phyloP scores from a whole-genome alignment of 2,329 filamentous ascomycete species.

The Uncinocarpus reesii region DNA sequence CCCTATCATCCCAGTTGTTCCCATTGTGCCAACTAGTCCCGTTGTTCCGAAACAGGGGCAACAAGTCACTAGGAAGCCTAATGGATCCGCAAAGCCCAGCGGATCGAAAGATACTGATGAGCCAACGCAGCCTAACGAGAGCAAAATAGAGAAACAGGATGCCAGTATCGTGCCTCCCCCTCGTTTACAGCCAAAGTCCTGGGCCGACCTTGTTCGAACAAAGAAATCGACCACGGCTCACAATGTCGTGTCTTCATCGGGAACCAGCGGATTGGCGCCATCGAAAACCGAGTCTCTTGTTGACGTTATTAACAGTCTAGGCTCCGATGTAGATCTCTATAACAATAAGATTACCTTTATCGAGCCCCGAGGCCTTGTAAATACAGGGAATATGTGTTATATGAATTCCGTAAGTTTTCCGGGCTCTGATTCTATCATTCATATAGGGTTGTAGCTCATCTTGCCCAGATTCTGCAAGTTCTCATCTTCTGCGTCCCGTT shows the following conservation, averaged over 20 bases:
- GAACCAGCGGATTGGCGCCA: constrained; percentile 31
- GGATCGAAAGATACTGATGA: constrained; percentile 1
- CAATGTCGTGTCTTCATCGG: constrained; percentile 19
- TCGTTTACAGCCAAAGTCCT: constrained; percentile 50
- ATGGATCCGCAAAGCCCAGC: constrained; percentile 3
- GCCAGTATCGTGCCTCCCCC: constrained; percentile 22
- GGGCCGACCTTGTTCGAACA: constrained; percentile 57
- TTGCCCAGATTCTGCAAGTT: constrained; percentile 73
- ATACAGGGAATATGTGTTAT: constrained; percentile 98
- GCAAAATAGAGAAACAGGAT: constrained; percentile 12
- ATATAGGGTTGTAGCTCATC: background rate
- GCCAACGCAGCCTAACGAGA: constrained; percentile 14
- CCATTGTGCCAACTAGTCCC: constrained; percentile 34
- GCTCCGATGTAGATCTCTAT: constrained; percentile 46
- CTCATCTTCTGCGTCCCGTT: constrained; percentile 90
- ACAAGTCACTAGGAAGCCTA: constrained; percentile 3
- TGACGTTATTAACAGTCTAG: constrained; percentile 66
- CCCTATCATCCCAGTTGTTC: constrained; percentile 39
- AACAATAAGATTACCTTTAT: constrained; percentile 64
- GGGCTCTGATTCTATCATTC: no score
- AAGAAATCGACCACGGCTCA: constrained; percentile 33
- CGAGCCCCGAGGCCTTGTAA: constrained; percentile 85
- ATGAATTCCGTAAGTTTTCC: constrained; percentile 98
- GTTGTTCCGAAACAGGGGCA: constrained; percentile 25
- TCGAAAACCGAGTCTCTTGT: constrained; percentile 54